These are phyloP conservation scores for Zygosaccharomyces siamensis DNA, from an alignment of 805 yeast species.

Conservation along the genomic window DNA sequence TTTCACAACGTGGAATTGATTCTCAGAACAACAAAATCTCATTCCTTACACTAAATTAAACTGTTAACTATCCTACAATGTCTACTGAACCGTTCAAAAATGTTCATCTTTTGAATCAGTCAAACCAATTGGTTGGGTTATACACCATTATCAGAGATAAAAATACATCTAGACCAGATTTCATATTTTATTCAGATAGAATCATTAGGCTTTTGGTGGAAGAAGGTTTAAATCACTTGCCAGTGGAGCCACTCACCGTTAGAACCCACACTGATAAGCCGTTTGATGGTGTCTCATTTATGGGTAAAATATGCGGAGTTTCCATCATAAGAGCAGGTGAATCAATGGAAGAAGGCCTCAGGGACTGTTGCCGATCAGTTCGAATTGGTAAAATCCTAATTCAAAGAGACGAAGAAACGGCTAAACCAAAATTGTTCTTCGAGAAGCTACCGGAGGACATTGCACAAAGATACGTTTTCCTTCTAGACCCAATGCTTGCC, in stretches of 20 bases:
- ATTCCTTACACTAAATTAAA: background rate
- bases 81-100: conserved; percentile 37
- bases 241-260: conserved; percentile 66
- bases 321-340: conserved; percentile 98
- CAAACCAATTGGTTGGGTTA: conserved; percentile 82
- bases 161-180: conserved; percentile 79
- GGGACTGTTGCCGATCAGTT: conserved; percentile 96
- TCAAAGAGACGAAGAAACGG: conserved; percentile 98
- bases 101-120: conserved; percentile 73
- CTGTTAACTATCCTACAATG: conserved; percentile 14
- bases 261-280: conserved; percentile 71
- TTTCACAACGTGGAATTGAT: no score
- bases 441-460: conserved; percentile 94
- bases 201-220: conserved; percentile 91
- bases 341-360: conserved; percentile 96
- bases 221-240: conserved; percentile 90
- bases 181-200: conserved; percentile 91
- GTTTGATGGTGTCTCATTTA: conserved; percentile 72
- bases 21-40: background rate
- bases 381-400: conserved; percentile 94
- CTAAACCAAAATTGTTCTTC: conserved; percentile 83
- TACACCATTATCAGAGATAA: conserved; percentile 87
- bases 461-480: conserved; percentile 77
- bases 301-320: conserved; percentile 96
- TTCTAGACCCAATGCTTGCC: conserved; percentile 96